Evolutionary conservation across 768 basidiomycete species (phyloP), one percentile per base, ranked within the genome.

Genomic region (Phaeotremella skinneri): DNA sequence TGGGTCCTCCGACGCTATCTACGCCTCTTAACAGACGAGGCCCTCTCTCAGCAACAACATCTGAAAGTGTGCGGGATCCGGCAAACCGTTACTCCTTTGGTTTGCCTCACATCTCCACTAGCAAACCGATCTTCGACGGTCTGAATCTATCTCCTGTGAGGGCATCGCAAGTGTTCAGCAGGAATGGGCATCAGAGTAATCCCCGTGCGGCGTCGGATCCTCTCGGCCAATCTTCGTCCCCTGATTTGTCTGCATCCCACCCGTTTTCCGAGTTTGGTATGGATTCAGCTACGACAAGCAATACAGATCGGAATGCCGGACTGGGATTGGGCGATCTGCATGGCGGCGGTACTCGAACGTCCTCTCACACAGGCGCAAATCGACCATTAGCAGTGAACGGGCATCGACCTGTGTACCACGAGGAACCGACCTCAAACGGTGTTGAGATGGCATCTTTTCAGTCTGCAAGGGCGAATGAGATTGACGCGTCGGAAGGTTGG

Each of bases 401-500:
- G 32, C 5, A 5, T 32, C 26, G 43, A 45, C 43, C 13, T 45
- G 7, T 21, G 6, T 45, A 45, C 21, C 7, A 11, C 23, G 7
- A 7, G 7, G 13, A 45, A 45, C 43, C 43, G 11, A 21, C 43
- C 23, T 39, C 37, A n/a, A 9, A 9, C n/a, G 37, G 9, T 39
- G n/a, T 9, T 9, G 37, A 9, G 9, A 26, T 27, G 34, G 34
- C 34, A 47, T n/a, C 17, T 2, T 29, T 41, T 26, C 20, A 25
- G 21, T 27, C 2, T 21, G 13, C 9, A 23, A 2, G n/a, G n/a
- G 20, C 39, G 2, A 49, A 52, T 23, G 62, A 63, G 25, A 51
- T 68, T 27, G 71, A 71, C 52, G 67, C 71, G 0, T 57, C 62
- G 0, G 73, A 67, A 27, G 70, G 70, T 25, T 76, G 75, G 75